phyloP scores from a whole-genome alignment of 306 rosid species.

The Cajanus cajan region DNA sequence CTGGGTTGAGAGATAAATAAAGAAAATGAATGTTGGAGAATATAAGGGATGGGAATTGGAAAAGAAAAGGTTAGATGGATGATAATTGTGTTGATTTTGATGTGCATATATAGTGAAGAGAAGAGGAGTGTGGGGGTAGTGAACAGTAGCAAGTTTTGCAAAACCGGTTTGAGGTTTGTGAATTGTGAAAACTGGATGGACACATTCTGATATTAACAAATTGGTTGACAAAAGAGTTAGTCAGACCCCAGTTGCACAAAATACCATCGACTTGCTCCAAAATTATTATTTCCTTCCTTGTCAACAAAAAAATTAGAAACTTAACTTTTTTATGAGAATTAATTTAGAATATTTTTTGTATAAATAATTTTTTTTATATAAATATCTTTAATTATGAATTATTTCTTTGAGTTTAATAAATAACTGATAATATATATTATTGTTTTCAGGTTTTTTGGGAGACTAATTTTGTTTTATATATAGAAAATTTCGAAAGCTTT shows the following conservation, averaged over 20 bases:
- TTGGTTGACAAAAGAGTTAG: slow-evolving; percentile 57
- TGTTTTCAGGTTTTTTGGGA: no score
- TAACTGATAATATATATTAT: no score
- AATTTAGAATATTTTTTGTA: no score
- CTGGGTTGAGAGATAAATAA: slow-evolving; percentile 18
- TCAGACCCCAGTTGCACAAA: slow-evolving; percentile 35
- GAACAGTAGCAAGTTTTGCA: slow-evolving; percentile 52
- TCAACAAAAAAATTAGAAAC: no score
- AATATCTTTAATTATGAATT: no score
- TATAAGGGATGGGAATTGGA: background rate
- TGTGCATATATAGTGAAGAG: slow-evolving; percentile 36
- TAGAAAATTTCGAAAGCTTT: no score
- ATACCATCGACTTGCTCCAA: background rate
- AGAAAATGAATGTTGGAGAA: background rate
- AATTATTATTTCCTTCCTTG: background rate
- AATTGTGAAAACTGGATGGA: slow-evolving; percentile 34
- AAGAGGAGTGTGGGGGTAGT: background rate
- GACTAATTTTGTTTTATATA: no score
- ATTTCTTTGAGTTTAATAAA: no score
- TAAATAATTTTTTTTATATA: no score
- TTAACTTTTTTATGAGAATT: no score
- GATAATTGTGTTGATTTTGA: slow-evolving; percentile 11
- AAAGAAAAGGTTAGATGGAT: background rate
- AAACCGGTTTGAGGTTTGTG: slow-evolving; percentile 40
- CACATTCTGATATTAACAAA: slow-evolving; percentile 27